Base-by-base conservation (phyloP, 495 filamentous ascomycete genomes). In the Penicillium nucicola region DNA sequence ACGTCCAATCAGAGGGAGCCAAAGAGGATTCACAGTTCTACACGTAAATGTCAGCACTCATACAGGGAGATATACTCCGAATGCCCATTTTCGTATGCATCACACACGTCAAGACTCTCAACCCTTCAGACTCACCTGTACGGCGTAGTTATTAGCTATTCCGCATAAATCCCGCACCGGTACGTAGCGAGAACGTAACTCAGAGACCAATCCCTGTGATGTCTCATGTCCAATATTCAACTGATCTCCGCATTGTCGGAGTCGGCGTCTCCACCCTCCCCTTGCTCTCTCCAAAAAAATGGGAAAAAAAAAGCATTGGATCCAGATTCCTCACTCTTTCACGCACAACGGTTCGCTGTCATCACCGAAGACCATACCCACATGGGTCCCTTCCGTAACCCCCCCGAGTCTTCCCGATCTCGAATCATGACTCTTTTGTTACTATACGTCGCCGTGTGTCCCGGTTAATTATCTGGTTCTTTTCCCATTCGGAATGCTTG, bases 371-470 rank as follows among this genome's bases (percentile, higher is more conserved):
- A 18, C 38, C 36, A 57, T 63, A 62, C 60, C 64, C 68, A 68
- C 69, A 57, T 62, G 53, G 49, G 56, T 58, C 56, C 58, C 58
- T 57, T 57, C 56, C 52, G 43, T 44, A 40, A 50, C 60, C 62
- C 62, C 55, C 60, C 70, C 70, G 70, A 69, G 50, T 73, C 68
- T 68, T 73, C 62, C 70, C 70, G 70, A 73, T 39, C 38, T 45
- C 38, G 55, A 50, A 56, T 45, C 42, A 63, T 62, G 62, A 46
- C 51, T 39, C 45, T 45, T 50, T 41, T 57, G 51, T 66, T 57
- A 58, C 62, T 67, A 48, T 57, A 56, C 57, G 58, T 45, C 47
- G 57, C 58, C 53, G 64, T 28, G 42, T 42, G 65, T 47, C 56
- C 64, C 65, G 64, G 61, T 55, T 65, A 61, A 63, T 71, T 66